Evolutionary conservation across 2,329 filamentous ascomycete species (phyloP), one percentile per base, ranked within the genome.

Genomic region (Achaetomium macrosporum): DNA sequence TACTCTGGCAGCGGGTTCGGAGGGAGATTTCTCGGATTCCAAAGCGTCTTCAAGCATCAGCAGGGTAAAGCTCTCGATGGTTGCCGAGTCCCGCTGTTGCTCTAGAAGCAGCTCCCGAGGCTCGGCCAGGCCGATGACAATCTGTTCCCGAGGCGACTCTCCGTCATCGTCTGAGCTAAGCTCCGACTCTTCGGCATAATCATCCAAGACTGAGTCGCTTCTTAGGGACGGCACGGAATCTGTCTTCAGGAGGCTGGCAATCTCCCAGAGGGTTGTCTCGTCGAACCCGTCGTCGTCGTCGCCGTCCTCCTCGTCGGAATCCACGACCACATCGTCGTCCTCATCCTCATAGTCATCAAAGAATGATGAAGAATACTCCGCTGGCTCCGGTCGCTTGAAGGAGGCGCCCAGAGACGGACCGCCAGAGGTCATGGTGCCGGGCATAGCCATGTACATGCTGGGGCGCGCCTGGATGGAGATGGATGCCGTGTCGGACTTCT

Each of bases 181-280:
- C 25, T 25, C 25, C 25, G 25, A 25, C 29, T 71, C 68, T 11
- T 62, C 57, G 8, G 65, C 58, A 53, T 73, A 68, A 20, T 69
- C 68, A 9, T 66, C 65, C 5, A 69, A 59, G 15, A 61, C 57
- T 2, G 65, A 67, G 31, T 60, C 54, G 47, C 76, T 82, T 40
- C 76, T 63, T 58, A 71, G 76, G 12, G 78, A 77, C 3, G 78
- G 77, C 5, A 82, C 66, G 45, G 75, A 65, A 51, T 76, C 73
- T 2, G 75, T 71, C 64, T 77, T 75, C 11, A 84, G 69, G 39
- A 84, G 69, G 55, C 71, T 81, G 53, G 81, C 81, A 66, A 85
- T 84, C 63, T 84, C 81, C 78, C 79, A 83, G 25, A 84, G 68
- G 1, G 79, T 84, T 10, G 70, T 76, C 67, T 84, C 81, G 55